A percentile compares a stretch with the other conserved stretches of the same genome.
Conservation (phyloP, 495 filamentous ascomycete species). For the Neurospora sp. region DNA sequence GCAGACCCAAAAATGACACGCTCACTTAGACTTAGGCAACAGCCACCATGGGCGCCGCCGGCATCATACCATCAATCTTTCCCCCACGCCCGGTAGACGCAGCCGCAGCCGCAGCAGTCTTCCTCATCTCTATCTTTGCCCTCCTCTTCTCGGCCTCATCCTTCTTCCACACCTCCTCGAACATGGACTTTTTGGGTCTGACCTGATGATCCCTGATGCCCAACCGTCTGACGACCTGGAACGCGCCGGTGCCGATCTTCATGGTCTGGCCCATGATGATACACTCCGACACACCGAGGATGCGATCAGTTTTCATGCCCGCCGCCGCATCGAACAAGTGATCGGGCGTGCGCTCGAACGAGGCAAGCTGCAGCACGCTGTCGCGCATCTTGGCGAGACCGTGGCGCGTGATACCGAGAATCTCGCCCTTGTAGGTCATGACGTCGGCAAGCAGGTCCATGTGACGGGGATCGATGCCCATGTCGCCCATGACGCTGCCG, state of each 20-base stretch:
- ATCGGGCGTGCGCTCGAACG: constrained; percentile 97
- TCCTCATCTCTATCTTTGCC: constrained; percentile 12
- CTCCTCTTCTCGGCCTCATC: constrained; percentile 25
- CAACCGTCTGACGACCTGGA: constrained; percentile 72
- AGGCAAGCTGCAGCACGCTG: constrained; percentile 84
- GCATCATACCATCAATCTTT: not conserved
- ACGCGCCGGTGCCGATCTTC: constrained; percentile 79
- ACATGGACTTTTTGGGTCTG: constrained; percentile 52
- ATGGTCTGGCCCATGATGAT: constrained; percentile 98
- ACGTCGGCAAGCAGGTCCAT: constrained; percentile 98
- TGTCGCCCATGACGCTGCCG: constrained; percentile 68
- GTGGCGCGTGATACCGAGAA: constrained; percentile 95
- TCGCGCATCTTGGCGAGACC: constrained; percentile 96
- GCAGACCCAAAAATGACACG: not conserved
- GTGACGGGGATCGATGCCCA: constrained; percentile 96
- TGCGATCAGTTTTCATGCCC: constrained; percentile 74
- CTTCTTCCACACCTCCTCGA: constrained; percentile 65
- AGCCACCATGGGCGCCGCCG: not conserved
- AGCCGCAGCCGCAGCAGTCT: constrained; percentile 2
- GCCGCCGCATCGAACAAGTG: constrained; percentile 94
- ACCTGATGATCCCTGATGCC: constrained; percentile 56
- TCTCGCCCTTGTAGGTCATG: constrained; percentile 98
- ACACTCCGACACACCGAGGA: constrained; percentile 90
- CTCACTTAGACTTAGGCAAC: not conserved
- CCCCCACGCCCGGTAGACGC: constrained; percentile 1